Evolutionary conservation across 441 rosid genomes (phyloP), one percentile per base, ranked within the genome.

Genomic region (Sinapis alba): DNA sequence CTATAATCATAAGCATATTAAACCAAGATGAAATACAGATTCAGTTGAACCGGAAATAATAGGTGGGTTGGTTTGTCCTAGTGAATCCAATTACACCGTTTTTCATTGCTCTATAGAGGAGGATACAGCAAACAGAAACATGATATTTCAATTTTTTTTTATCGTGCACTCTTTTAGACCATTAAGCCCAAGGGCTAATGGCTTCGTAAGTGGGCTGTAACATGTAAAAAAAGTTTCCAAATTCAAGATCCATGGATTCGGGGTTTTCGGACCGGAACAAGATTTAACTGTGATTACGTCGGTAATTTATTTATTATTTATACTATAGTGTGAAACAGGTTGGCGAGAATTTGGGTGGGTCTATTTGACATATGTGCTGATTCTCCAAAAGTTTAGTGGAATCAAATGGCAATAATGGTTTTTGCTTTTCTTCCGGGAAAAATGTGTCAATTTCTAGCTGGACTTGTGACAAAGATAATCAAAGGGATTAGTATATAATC

Each of bases 101-200:
- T 16, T 20, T 34, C 24, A 61, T 47, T 61, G 24, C 50, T 30
- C 16, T 61, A 13, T 7, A 59, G 20, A 70, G 30, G 56, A 18
- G 57, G 57, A 47, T 50, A 18, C 12, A 26, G 9, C n/a, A 2
- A 9, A 45, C 38, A 59, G 6, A 58, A 38, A 27, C 34, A 61
- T 20, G 50, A 23, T 62, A 6, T 10, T 30, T 50, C 24, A 11
- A 34, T 15, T 15, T 27, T 5, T 27, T 51, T 57, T 3, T 38
- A 38, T 45, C 18, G 11, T 23, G 11, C 21, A 50, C 11, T 50
- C 21, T 50, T 13, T n/a, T 38, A 11, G 13, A 38, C 18, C 8
- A 30, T 13, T 13, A 34, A 60, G 47, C 62, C 62, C 73, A 68
- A 61, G 69, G 69, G 69, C 69, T 45, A 50, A 12, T 50, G 47